A percentile compares a stretch with the other conserved stretches of the same genome.
Conservation (phyloP, 73 alveolate genomes). For the Paramecium sexaurelia region DNA sequence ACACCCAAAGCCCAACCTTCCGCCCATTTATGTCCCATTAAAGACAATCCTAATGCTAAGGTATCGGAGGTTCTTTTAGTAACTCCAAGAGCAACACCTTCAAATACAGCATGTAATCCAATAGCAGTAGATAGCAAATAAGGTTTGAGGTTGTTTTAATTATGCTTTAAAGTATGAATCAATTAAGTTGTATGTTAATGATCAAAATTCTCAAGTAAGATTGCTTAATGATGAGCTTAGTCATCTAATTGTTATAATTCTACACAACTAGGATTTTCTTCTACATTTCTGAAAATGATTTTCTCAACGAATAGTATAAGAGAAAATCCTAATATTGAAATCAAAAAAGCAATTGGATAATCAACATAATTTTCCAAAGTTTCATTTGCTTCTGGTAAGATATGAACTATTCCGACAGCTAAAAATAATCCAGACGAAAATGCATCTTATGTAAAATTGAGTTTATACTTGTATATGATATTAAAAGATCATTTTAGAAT, state of each 20-base stretch:
- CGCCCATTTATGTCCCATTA: constrained; percentile 68
- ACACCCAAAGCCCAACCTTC: constrained; percentile 70
- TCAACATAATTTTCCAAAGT: constrained; percentile 31
- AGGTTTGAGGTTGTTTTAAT: constrained; percentile 1
- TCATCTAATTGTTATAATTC: not conserved
- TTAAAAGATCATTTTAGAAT: not conserved
- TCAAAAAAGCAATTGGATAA: constrained; percentile 7
- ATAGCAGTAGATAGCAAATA: constrained; percentile 58
- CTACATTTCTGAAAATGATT: not conserved
- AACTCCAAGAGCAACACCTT: constrained; percentile 70
- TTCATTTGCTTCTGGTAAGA: constrained; percentile 79
- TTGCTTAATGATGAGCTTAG: not conserved
- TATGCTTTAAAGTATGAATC: not conserved
- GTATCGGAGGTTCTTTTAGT: not conserved
- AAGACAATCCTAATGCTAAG: constrained; percentile 58
- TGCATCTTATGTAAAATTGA: constrained; percentile 55
- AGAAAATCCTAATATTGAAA: not conserved
- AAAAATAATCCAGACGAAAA: constrained; percentile 84
- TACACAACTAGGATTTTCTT: not conserved
- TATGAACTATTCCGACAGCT: constrained; percentile 81
- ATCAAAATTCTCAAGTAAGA: not conserved
- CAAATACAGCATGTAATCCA: constrained; percentile 71
- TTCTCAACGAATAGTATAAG: constrained; percentile 50
- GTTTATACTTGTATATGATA: not conserved
- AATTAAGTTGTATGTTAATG: not conserved